Evolutionary conservation across 495 filamentous ascomycete genomes (phyloP).

Genomic region (Penicillium tannophilum): DNA sequence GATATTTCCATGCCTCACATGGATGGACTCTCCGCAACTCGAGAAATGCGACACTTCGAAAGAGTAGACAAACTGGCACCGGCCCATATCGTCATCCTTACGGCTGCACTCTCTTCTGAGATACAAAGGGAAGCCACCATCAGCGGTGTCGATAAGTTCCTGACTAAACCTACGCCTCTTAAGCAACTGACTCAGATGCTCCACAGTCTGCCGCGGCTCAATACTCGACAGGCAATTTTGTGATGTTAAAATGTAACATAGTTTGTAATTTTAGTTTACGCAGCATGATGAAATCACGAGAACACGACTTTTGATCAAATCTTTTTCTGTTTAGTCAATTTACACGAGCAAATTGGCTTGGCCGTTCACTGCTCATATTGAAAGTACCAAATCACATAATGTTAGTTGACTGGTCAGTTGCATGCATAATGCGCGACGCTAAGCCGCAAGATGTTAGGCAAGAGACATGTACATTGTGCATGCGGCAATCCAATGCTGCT

Average conservation of each 20-base stretch:
- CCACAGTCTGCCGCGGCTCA: constrained; percentile 5
- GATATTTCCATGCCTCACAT: constrained; percentile 70
- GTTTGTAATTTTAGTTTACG: neutral
- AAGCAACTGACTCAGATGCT: constrained; percentile 28
- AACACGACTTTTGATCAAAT: neutral
- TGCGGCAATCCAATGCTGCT: too few species aligned
- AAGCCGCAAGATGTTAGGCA: too few species aligned
- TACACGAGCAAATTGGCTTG: too few species aligned
- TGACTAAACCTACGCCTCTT: constrained; percentile 61
- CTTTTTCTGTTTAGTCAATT: too few species aligned
- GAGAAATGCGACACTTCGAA: constrained; percentile 58
- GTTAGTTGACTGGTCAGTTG: too few species aligned
- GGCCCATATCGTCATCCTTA: constrained; percentile 61
- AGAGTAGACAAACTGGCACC: constrained; percentile 19
- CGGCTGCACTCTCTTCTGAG: constrained; percentile 55
- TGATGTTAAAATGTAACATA: neutral
- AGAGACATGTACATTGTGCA: too few species aligned
- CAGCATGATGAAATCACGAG: neutral
- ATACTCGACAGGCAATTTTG: neutral
- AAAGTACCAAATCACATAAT: too few species aligned
- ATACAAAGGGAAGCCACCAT: constrained; percentile 59
- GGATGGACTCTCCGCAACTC: constrained; percentile 63
- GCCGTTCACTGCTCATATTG: too few species aligned
- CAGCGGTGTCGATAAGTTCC: constrained; percentile 61
- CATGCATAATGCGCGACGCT: too few species aligned